Base-by-base conservation (phyloP, 352 stramenopile genomes). In the Globisporangium camurandrum region DNA sequence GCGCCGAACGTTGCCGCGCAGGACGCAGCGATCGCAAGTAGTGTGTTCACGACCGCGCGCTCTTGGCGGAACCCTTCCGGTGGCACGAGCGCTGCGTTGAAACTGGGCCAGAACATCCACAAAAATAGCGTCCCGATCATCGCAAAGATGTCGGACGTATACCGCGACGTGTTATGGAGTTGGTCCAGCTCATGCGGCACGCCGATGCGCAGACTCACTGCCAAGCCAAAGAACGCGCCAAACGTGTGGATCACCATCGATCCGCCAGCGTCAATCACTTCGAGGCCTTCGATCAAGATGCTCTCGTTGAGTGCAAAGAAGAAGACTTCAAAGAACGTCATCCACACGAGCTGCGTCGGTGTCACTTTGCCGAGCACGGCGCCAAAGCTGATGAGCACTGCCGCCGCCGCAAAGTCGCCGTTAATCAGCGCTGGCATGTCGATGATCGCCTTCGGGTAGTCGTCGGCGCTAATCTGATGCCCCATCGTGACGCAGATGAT, bases 41-140 rank as follows among this genome's bases (percentile, higher is more conserved):
- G 57, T 2, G 84, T 95, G 63, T 89, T 80, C 51, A 93, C 68
- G 27, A 93, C 54, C 11, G 70, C 82, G 10, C 66, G 69, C 20
- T 88, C 69, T 48, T 95, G 74, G 38, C 84, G 75, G 48, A 81
- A 87, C 6, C 64, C 71, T 1, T 75, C 62, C 0, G 54, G 52
- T 8, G 61, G 64, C 24, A 88, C 80, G 9, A 90, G 60, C 22
- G 82, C 82, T 1, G 71, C 65, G 44, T 93, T 90, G 68, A 95
- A 95, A 7, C 67, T 86, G 20, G 84, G 82, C 84, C 84, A 95
- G 58, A 83, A 95, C 61, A 92, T 86, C 84, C 84, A 95, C 34
- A 93, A 57, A 48, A 93, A 84, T 14, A 89, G 70, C 26, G 84
- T 92, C 7, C 84, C 84, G 57, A 95, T 85, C 64, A 95, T 84